Conservation (phyloP, 306 rosid genomes). For the Castanopsis chinensis region DNA sequence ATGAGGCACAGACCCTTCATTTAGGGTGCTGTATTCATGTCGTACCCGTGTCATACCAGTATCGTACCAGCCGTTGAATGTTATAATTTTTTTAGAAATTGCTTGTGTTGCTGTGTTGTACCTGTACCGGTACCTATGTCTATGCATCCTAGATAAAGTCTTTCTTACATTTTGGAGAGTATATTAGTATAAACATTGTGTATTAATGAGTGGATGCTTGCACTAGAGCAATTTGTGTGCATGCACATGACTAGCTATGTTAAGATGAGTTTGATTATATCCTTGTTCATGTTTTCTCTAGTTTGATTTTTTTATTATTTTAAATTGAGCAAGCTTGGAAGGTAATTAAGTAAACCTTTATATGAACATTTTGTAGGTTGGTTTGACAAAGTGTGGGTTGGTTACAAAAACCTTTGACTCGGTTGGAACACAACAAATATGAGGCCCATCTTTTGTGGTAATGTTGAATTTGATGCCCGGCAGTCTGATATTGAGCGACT, state of each 20-base stretch:
- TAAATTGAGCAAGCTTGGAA: not conserved
- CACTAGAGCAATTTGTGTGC: not conserved
- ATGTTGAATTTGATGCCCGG: conserved; percentile 75
- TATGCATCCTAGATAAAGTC: too few species aligned
- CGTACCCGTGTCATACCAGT: too few species aligned
- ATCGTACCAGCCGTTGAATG: too few species aligned
- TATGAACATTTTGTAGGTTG: not conserved
- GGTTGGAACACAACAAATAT: conserved; percentile 35
- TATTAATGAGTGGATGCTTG: too few species aligned
- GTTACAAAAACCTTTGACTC: not conserved
- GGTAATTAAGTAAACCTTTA: not conserved
- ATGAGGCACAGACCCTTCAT: too few species aligned
- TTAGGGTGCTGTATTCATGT: too few species aligned
- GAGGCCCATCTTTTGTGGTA: conserved; percentile 78
- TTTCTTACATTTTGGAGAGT: too few species aligned
- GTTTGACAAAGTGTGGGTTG: not conserved
- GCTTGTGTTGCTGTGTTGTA: too few species aligned
- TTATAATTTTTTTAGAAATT: too few species aligned
- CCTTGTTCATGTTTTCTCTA: not conserved
- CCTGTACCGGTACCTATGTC: too few species aligned
- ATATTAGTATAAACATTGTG: too few species aligned
- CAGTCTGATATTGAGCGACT: conserved; percentile 78
- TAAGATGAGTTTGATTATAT: not conserved
- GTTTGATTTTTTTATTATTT: not conserved
- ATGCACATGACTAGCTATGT: not conserved